These are phyloP conservation scores for Wallemia mellicola DNA, from an alignment of 1,284 basidiomycete species.

Conservation along the genomic window DNA sequence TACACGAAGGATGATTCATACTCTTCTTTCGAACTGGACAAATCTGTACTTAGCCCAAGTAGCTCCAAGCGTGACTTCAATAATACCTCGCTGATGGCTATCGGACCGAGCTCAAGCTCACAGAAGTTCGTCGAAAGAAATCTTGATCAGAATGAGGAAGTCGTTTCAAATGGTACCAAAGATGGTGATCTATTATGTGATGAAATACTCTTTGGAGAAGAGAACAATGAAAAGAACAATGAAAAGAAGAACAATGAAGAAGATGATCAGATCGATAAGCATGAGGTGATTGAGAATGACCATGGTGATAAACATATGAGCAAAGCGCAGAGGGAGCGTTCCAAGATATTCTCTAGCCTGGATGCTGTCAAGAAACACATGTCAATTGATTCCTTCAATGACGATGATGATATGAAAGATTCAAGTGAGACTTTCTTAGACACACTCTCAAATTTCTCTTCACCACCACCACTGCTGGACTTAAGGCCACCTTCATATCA, in stretches of 20 bases:
- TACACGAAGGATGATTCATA: neutral
- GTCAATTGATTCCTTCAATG: neutral
- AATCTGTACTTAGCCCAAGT: neutral
- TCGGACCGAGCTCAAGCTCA: neutral
- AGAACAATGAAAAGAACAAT: no score
- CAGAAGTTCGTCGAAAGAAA: neutral
- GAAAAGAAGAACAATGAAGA: no score
- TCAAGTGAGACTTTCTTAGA: neutral
- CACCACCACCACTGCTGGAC: neutral
- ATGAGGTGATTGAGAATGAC: neutral
- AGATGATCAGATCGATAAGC: neutral
- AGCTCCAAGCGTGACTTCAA: neutral
- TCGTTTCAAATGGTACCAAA: neutral
- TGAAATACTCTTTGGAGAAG: no score
- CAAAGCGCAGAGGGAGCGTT: no score
- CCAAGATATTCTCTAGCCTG: neutral
- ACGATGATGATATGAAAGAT: neutral
- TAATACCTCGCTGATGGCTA: neutral
- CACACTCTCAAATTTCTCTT: neutral
- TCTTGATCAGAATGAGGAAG: neutral
- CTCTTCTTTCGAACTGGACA: neutral
- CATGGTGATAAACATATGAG: no score
- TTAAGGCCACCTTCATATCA: neutral
- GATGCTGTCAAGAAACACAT: neutral
- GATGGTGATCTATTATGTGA: no score